Evolutionary conservation across 257 asterid species (phyloP).

Genomic region (Solanum arcanum): DNA sequence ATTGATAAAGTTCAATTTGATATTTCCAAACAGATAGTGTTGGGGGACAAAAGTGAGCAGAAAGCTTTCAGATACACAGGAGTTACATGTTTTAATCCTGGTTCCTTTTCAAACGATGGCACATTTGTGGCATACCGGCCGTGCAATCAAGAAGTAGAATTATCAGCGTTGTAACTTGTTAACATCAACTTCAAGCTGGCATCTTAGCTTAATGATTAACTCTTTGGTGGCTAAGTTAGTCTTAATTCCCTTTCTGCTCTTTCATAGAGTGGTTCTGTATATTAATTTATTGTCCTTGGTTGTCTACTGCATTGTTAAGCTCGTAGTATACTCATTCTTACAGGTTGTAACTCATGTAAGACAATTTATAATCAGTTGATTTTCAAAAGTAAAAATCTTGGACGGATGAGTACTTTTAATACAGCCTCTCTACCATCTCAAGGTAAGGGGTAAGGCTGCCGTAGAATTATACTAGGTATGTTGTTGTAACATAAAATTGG

Average conservation of each 20-base stretch:
- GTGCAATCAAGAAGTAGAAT: constrained; percentile 74
- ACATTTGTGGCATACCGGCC: constrained; percentile 81
- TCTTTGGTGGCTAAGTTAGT: background rate
- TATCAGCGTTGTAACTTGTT: constrained; percentile 66
- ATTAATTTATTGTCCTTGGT: background rate
- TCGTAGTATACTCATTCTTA: background rate
- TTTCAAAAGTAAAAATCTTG: background rate
- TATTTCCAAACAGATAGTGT: constrained; percentile 50
- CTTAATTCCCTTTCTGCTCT: background rate
- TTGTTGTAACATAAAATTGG: background rate
- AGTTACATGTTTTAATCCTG: constrained; percentile 88
- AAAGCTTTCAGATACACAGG: constrained; percentile 72
- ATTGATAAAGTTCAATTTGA: background rate
- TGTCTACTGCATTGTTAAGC: background rate
- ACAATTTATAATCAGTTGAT: background rate
- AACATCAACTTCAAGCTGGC: background rate
- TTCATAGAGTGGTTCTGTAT: background rate
- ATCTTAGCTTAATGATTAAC: background rate
- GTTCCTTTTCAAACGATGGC: constrained; percentile 82
- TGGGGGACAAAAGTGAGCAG: constrained; percentile 92
- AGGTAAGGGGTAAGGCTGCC: background rate
- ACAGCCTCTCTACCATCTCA: background rate
- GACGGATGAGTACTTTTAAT: background rate
- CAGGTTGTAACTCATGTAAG: background rate
- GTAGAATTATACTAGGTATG: background rate